Percentiles rank a stretch among this genome's conserved stretches.
Conservation (phyloP, 1,284 basidiomycete genomes). For the Termitomyces sp. region DNA sequence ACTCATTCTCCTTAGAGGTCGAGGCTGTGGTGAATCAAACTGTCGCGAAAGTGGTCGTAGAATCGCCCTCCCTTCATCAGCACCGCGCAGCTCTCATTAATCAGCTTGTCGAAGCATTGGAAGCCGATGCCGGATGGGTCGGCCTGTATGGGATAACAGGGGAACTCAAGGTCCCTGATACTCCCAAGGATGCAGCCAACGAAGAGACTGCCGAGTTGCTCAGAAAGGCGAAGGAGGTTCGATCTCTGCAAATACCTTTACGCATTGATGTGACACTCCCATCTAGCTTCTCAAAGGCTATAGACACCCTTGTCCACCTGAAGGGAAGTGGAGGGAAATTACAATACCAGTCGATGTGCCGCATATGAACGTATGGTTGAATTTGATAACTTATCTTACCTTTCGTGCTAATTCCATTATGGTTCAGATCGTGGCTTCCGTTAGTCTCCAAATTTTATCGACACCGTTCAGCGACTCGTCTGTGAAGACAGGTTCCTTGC, state of each 20-base stretch:
- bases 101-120: slow-evolving; percentile 53
- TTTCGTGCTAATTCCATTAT: background rate
- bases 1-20: slow-evolving; percentile 42
- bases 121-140: slow-evolving; percentile 60
- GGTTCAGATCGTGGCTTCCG: slow-evolving; percentile 65
- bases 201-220: slow-evolving; percentile 35
- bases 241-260: background rate
- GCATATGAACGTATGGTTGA: slow-evolving; percentile 58
- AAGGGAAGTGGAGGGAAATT: slow-evolving; percentile 61
- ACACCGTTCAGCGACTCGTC: slow-evolving; percentile 29
- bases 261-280: slow-evolving; percentile 1
- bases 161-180: slow-evolving; percentile 52
- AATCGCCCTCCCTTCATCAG: slow-evolving; percentile 25
- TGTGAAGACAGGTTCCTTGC: slow-evolving; percentile 27
- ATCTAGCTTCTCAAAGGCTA: slow-evolving; percentile 38
- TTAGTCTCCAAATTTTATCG: slow-evolving; percentile 47
- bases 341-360: slow-evolving; percentile 81
- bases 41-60: slow-evolving; percentile 37
- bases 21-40: slow-evolving; percentile 51
- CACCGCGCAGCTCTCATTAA: slow-evolving; percentile 39
- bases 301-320: slow-evolving; percentile 30
- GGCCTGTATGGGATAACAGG: slow-evolving; percentile 64
- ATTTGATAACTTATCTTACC: background rate
- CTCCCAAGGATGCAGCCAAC: slow-evolving; percentile 30
- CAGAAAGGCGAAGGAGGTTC: slow-evolving; percentile 36